Conservation (phyloP, 768 basidiomycete species). For the Leccinum variicolor region DNA sequence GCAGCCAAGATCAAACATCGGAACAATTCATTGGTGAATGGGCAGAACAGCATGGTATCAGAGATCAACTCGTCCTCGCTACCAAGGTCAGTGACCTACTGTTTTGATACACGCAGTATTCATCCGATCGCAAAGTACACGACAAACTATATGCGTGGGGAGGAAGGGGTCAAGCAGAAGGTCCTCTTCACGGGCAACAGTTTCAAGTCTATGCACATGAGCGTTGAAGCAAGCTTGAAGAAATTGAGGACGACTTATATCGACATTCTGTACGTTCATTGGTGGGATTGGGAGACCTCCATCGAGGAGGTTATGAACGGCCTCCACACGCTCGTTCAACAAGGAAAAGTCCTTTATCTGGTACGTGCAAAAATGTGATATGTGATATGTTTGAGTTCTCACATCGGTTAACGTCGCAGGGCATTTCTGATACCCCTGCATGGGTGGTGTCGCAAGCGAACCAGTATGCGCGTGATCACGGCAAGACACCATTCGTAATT, state of each 20-base stretch:
- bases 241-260: constrained; percentile 25
- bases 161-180: constrained; percentile 27
- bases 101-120: background rate
- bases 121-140: constrained; percentile 18
- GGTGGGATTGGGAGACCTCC: constrained; percentile 37
- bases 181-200: constrained; percentile 47
- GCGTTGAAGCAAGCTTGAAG: constrained; percentile 30
- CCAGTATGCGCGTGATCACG: constrained; percentile 40
- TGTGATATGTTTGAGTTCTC: background rate
- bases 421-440: constrained; percentile 34
- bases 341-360: constrained; percentile 39
- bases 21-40: constrained; percentile 50
- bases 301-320: constrained; percentile 40
- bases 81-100: constrained; percentile 30
- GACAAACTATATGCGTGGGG: constrained; percentile 15
- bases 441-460: constrained; percentile 41
- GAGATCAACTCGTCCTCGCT: constrained; percentile 45
- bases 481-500: constrained; percentile 42
- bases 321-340: constrained; percentile 35
- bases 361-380: background rate
- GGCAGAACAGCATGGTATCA: constrained; percentile 38
- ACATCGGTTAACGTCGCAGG: constrained; percentile 5
- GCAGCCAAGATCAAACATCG: constrained; percentile 37
- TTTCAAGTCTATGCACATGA: constrained; percentile 40
- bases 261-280: constrained; percentile 26